phyloP scores from a whole-genome alignment of 140 eudicot species.

The Flaveria floridana region DNA sequence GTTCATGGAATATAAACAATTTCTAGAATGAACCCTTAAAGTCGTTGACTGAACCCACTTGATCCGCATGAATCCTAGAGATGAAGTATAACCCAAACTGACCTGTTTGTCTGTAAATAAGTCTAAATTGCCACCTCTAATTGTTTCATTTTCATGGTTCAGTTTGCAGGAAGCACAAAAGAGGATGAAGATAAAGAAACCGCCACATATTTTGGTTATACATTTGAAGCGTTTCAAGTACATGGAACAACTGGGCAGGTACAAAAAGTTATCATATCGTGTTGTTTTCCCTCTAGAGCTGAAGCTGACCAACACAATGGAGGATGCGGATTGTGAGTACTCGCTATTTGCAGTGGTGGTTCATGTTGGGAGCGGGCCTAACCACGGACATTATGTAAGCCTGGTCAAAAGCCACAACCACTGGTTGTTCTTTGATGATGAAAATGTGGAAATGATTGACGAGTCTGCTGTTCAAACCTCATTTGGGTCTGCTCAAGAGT shows the following conservation, averaged over 20 bases:
- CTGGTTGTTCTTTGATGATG: constrained; percentile 52
- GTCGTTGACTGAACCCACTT: neutral
- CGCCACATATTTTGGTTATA: constrained; percentile 71
- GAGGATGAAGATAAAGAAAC: constrained; percentile 80
- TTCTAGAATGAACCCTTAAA: neutral
- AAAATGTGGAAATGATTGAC: constrained; percentile 53
- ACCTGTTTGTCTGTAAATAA: neutral
- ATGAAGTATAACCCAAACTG: neutral
- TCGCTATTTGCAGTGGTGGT: constrained; percentile 80
- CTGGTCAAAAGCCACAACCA: constrained; percentile 78
- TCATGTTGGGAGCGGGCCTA: constrained; percentile 89
- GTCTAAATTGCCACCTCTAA: neutral
- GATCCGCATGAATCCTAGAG: neutral
- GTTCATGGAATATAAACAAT: neutral
- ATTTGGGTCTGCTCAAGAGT: constrained; percentile 78
- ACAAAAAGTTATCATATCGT: constrained; percentile 69
- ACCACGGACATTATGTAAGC: constrained; percentile 78
- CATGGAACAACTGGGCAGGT: constrained; percentile 76
- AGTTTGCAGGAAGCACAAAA: constrained; percentile 90
- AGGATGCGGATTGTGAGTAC: constrained; percentile 69
- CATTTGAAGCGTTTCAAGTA: constrained; percentile 82
- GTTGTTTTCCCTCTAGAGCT: constrained; percentile 80
- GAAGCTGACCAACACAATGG: constrained; percentile 68
- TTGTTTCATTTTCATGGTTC: constrained; percentile 8
- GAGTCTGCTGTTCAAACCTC: constrained; percentile 65